Conservation (phyloP, 768 basidiomycete species). For the Hortiboletus flavorubellus region DNA sequence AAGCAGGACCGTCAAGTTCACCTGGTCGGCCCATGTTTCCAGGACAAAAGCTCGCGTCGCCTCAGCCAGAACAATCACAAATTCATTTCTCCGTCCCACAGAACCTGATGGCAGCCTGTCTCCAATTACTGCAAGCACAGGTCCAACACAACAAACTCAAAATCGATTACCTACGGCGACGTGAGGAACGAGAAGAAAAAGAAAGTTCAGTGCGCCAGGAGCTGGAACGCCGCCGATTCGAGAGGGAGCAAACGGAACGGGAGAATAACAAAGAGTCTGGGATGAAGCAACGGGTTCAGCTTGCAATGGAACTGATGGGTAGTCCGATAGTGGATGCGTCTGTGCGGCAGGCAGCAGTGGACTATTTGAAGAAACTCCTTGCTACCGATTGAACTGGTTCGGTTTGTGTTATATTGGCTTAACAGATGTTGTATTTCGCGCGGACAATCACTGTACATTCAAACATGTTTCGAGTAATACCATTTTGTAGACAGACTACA, state of each 20-base stretch:
- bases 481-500: neutral
- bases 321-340: slow-evolving; percentile 56
- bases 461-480: slow-evolving; percentile 9
- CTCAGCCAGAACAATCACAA: slow-evolving; percentile 38
- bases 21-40: slow-evolving; percentile 12
- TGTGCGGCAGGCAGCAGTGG: slow-evolving; percentile 63
- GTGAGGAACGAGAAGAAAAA: slow-evolving; percentile 68
- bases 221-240: slow-evolving; percentile 48
- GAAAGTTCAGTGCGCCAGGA: slow-evolving; percentile 52
- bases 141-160: slow-evolving; percentile 68
- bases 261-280: slow-evolving; percentile 51
- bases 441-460: slow-evolving; percentile 13
- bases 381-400: slow-evolving; percentile 29
- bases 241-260: slow-evolving; percentile 55
- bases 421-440: slow-evolving; percentile 1
- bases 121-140: slow-evolving; percentile 64
- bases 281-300: slow-evolving; percentile 59
- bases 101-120: slow-evolving; percentile 50
- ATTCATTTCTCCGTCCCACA: slow-evolving; percentile 54
- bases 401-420: slow-evolving; percentile 9
- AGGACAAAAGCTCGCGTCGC: slow-evolving; percentile 10
- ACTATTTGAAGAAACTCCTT: slow-evolving; percentile 70
- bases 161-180: slow-evolving; percentile 61
- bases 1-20: slow-evolving; percentile 19
- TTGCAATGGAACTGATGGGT: slow-evolving; percentile 63